Evolutionary conservation across 768 basidiomycete species (phyloP).

Genomic region (Russula sp.): DNA sequence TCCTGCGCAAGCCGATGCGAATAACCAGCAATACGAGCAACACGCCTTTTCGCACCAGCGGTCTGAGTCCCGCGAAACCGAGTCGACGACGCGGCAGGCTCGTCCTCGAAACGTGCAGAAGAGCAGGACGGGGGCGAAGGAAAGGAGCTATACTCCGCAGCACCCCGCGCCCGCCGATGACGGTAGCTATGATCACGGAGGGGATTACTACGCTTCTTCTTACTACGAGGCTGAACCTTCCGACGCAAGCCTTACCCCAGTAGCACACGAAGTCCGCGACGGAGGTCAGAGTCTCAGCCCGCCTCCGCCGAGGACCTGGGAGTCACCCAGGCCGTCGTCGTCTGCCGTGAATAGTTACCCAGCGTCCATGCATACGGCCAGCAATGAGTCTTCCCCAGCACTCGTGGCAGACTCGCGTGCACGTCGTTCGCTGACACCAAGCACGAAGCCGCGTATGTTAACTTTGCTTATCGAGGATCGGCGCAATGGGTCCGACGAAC

Average conservation of each 20-base stretch:
- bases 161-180: neutral
- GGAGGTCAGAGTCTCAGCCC: slow-evolving; percentile 5
- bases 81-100: neutral
- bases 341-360: neutral
- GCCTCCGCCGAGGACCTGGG: slow-evolving; percentile 4
- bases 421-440: neutral
- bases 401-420: neutral
- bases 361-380: neutral
- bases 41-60: neutral
- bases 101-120: neutral
- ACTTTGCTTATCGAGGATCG: slow-evolving; percentile 64
- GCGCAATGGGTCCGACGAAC: slow-evolving; percentile 48
- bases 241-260: neutral
- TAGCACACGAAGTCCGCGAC: neutral
- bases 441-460: slow-evolving; percentile 41
- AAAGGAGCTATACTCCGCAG: neutral
- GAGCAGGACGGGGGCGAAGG: neutral
- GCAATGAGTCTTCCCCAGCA: slow-evolving; percentile 4
- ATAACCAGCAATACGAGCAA: neutral
- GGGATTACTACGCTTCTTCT: neutral
- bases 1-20: neutral
- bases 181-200: neutral
- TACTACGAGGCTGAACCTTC: neutral
- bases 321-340: neutral
- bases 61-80: neutral